Conservation (phyloP, 192 early-diverging fungal species). For the Martensiomyces pterosporus region DNA sequence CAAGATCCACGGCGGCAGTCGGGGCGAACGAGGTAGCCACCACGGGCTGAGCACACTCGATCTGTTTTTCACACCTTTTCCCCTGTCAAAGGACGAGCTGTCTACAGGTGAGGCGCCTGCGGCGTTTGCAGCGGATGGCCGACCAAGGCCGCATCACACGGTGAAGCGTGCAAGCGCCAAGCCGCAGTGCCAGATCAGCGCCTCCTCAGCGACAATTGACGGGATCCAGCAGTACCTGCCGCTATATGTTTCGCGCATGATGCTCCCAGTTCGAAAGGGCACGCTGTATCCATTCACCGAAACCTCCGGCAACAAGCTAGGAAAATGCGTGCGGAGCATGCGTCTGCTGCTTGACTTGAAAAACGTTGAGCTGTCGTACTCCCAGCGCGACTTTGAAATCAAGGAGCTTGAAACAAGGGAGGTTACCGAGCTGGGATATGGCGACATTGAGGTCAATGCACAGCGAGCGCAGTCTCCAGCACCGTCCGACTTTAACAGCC, state of each 20-base stretch:
- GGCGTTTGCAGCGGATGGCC: conserved; percentile 4
- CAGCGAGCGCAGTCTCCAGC: conserved; percentile 19
- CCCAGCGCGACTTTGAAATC: conserved; percentile 49
- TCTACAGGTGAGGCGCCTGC: conserved; percentile 2
- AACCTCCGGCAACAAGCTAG: conserved; percentile 48
- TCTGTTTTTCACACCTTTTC: conserved; percentile 40
- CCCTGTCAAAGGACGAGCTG: neutral
- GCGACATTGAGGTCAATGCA: conserved; percentile 5
- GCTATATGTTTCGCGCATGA: conserved; percentile 49
- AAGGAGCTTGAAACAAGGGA: conserved; percentile 50
- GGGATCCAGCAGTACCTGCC: conserved; percentile 38
- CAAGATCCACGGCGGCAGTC: neutral
- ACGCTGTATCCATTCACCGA: conserved; percentile 46
- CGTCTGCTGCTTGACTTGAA: conserved; percentile 45
- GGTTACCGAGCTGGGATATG: conserved; percentile 25
- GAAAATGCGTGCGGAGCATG: conserved; percentile 47
- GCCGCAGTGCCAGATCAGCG: conserved; percentile 44
- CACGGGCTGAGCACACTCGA: conserved; percentile 15
- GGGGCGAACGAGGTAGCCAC: no score
- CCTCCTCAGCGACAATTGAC: conserved; percentile 35
- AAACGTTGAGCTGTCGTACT: conserved; percentile 46
- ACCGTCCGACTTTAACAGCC: conserved; percentile 22
- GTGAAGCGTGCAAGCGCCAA: conserved; percentile 2
- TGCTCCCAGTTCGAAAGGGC: conserved; percentile 52
- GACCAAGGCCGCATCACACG: conserved; percentile 4